Percentiles rank a stretch among this genome's conserved stretches.
phyloP scores from a whole-genome alignment of 495 filamentous ascomycete genomes.

The Penicillium bialowiezense region DNA sequence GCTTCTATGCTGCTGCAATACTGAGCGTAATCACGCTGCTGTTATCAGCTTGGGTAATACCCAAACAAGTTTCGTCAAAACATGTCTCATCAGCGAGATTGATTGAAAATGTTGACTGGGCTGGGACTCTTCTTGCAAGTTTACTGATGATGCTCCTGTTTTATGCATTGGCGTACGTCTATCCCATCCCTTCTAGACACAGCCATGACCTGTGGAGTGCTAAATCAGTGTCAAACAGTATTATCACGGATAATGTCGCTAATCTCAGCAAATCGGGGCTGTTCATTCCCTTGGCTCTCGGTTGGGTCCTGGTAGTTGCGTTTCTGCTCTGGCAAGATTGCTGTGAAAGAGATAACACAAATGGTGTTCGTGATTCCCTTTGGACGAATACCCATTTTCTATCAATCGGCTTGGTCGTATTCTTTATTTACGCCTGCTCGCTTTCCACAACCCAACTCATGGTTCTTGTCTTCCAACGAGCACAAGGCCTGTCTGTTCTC shows the following conservation, averaged over 20 bases:
- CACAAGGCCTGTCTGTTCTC: constrained; percentile 39
- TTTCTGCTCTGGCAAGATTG: constrained; percentile 47
- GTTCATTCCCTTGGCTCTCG: constrained; percentile 34
- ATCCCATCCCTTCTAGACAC: neutral
- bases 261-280: constrained; percentile 28
- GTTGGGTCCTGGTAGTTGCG: constrained; percentile 37
- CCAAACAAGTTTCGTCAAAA: constrained; percentile 13
- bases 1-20: constrained; percentile 40
- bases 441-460: constrained; percentile 48
- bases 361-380: constrained; percentile 46
- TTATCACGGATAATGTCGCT: constrained; percentile 30
- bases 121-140: constrained; percentile 37
- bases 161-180: constrained; percentile 43
- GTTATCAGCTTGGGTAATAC: constrained; percentile 35
- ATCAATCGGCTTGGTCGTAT: constrained; percentile 48
- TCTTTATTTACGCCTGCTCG: constrained; percentile 49
- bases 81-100: constrained; percentile 20
- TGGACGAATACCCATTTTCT: constrained; percentile 51
- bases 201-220: neutral
- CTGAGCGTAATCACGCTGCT: constrained; percentile 32
- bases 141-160: constrained; percentile 36
- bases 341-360: constrained; percentile 42
- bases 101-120: constrained; percentile 44
- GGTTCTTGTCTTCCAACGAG: constrained; percentile 52
- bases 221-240: constrained; percentile 10